These are phyloP conservation scores for Lasiosphaeria ovina DNA, from an alignment of 495 filamentous ascomycete species.

Conservation along the genomic window DNA sequence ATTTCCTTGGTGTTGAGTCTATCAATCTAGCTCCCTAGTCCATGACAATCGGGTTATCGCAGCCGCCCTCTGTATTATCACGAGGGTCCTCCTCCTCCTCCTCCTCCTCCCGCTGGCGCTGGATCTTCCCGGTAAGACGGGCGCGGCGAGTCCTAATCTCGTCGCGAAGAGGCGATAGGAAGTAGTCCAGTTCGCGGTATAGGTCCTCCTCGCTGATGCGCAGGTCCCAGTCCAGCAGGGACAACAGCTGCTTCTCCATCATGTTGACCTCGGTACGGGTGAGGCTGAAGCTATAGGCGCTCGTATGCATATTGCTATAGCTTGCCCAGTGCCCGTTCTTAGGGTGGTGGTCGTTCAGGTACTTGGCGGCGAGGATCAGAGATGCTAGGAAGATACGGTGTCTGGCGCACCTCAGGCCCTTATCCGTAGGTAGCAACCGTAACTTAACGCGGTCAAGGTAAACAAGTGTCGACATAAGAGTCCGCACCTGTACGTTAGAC, in stretches of 20 bases:
- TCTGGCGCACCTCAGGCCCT: too few species aligned
- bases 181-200: conserved; percentile 83
- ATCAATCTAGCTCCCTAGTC: too few species aligned
- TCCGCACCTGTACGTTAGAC: too few species aligned
- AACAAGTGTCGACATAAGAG: too few species aligned
- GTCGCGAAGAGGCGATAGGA: conserved; percentile 77
- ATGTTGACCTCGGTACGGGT: conserved; percentile 92
- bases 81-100: too few species aligned
- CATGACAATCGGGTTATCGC: too few species aligned
- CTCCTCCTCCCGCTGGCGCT: conserved; percentile 28
- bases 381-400: too few species aligned
- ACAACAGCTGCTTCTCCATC: conserved; percentile 97
- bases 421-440: too few species aligned
- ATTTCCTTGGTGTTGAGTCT: too few species aligned
- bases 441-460: too few species aligned
- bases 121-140: conserved; percentile 44
- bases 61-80: too few species aligned
- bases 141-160: conserved; percentile 38
- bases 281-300: conserved; percentile 82
- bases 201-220: conserved; percentile 81
- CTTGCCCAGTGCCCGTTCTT: conserved; percentile 99
- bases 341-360: conserved; percentile 94
- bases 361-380: too few species aligned
- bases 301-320: conserved; percentile 70
- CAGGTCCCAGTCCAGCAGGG: conserved; percentile 90